These are phyloP conservation scores for Malus sieversii DNA, from an alignment of 306 rosid species.

Conservation along the genomic window DNA sequence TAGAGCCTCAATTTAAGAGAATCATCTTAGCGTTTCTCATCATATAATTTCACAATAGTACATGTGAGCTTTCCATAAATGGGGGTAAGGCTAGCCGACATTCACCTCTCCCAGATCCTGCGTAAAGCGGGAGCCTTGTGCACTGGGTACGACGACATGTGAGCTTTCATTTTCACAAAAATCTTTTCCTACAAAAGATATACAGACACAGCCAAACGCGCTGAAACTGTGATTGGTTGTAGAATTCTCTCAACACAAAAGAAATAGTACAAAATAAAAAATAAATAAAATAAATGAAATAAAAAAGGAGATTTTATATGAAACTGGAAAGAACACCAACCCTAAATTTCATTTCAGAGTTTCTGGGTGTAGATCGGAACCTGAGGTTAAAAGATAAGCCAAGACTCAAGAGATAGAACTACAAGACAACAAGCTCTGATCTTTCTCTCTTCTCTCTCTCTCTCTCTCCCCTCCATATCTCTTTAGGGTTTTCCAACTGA, in stretches of 20 bases:
- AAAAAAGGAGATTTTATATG: slow-evolving; percentile 28
- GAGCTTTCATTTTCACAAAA: background rate
- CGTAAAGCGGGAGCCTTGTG: no score
- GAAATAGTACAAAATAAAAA: slow-evolving; percentile 10
- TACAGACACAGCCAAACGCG: slow-evolving; percentile 12
- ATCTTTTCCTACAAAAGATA: background rate
- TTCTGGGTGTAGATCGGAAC: slow-evolving; percentile 34
- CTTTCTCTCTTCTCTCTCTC: slow-evolving; percentile 2
- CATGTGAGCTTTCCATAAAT: background rate
- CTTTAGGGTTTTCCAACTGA: slow-evolving; percentile 28
- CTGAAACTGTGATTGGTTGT: background rate
- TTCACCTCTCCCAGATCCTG: no score
- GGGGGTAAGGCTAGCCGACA: no score
- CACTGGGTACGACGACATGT: no score
- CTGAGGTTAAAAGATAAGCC: slow-evolving; percentile 25
- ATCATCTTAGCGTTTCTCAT: no score
- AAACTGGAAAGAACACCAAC: slow-evolving; percentile 54
- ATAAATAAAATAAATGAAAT: background rate
- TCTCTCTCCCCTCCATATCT: background rate
- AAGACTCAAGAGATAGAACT: background rate
- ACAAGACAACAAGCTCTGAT: slow-evolving; percentile 10
- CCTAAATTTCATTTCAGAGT: slow-evolving; percentile 35
- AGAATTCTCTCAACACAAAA: background rate
- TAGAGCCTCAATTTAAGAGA: no score
- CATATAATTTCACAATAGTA: background rate